Base-by-base conservation (phyloP, 345 rosid species). In the Salix udensis region DNA sequence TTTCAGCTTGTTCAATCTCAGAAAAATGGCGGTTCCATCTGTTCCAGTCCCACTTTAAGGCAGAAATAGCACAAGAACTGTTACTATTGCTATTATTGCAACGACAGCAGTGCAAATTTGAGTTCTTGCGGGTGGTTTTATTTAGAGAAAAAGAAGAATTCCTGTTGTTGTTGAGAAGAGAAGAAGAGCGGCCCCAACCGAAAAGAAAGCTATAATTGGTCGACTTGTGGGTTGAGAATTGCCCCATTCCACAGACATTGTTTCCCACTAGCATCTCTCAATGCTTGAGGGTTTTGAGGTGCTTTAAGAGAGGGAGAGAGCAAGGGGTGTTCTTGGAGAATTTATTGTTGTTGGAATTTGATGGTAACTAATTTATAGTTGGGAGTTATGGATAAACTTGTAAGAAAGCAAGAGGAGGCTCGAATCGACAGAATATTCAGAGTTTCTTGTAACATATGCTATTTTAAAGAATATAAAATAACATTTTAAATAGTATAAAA, bases 11-110 rank as follows among this genome's bases (percentile, higher is more conserved):
- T 53, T 93, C 97, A 73, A 91, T 81, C 77, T 90, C 97, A 64
- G 90, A 79, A 85, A 95, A 93, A 79, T 93, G 95, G 62, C 93
- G 96, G 68, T 74, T 88, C 98, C 98, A 95, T 40, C 93, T 84
- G 86, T 74, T 84, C 98, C 97, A 95, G 84, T 91, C 97, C 97
- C 97, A 95, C 64, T 87, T 89, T 76, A 80, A 82, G 64, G 83
- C 84, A 46, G 92, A 88, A 55, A 62, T 68, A 10, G 76, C 69
- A 65, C 48, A 48, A 64, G 44, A 70, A 52, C 52, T 76, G 67
- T 73, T 83, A 21, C 46, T 76, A 80, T 72, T 74, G 77, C 48
- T 71, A 68, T 67, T 81, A 62, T 73, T 80, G 40, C 90, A 84
- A 31, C 85, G 82, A 62, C 81, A 60, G 70, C 88, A 88, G 31